A percentile compares a stretch with the other conserved stretches of the same genome.
Evolutionary conservation across 129 eudicot species (phyloP).

Genomic region (Artemisia tridentata): DNA sequence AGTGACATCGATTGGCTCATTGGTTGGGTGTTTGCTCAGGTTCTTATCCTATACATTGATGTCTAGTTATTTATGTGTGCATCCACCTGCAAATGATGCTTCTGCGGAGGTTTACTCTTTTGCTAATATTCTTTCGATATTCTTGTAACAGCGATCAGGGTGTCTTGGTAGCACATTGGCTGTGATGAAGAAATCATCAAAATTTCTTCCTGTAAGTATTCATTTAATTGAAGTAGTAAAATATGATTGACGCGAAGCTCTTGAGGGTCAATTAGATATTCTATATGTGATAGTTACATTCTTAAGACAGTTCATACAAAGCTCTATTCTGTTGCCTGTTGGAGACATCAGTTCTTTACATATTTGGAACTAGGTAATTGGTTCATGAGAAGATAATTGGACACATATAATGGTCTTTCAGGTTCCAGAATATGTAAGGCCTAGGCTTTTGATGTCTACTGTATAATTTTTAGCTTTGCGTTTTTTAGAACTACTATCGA

Average conservation of each 20-base stretch:
- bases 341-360: not conserved
- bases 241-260: not conserved
- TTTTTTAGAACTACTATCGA: not conserved
- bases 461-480: not conserved
- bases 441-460: conserved; percentile 3
- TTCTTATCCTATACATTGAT: conserved; percentile 19
- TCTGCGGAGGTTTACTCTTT: not conserved
- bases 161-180: conserved; percentile 94
- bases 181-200: conserved; percentile 95
- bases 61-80: conserved; percentile 7
- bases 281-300: conserved; percentile 2
- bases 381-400: not conserved
- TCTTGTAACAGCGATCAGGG: conserved; percentile 77
- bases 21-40: conserved; percentile 99
- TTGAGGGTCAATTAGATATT: no score
- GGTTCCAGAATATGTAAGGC: not conserved
- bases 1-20: conserved; percentile 99
- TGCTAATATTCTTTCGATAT: conserved; percentile 19
- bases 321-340: not conserved
- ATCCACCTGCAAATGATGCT: conserved; percentile 7
- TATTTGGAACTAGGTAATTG: conserved; percentile 2
- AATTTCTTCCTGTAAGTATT: conserved; percentile 87
- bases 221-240: conserved; percentile 9
- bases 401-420: not conserved
- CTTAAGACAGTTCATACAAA: not conserved